Evolutionary conservation across 768 basidiomycete species (phyloP).

Genomic region (Symmetrospora coprosmae): DNA sequence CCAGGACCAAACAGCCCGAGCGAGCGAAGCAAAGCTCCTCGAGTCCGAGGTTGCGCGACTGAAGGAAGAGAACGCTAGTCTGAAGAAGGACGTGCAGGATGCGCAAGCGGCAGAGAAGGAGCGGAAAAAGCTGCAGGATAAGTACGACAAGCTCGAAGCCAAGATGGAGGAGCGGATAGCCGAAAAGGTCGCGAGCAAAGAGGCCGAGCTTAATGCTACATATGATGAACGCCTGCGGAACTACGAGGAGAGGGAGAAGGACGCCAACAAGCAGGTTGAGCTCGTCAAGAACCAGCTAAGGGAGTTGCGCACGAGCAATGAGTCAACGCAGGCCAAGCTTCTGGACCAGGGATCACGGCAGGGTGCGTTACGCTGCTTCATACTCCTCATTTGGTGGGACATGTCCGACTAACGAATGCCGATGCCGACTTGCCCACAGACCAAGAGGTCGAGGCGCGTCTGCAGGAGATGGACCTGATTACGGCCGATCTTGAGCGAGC

Average conservation of each 20-base stretch:
- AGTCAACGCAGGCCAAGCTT: constrained; percentile 80
- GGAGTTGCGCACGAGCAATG: constrained; percentile 78
- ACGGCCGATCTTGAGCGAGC: constrained; percentile 85
- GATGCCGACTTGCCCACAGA: constrained; percentile 42
- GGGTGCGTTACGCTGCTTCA: constrained; percentile 50
- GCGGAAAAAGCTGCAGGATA: constrained; percentile 28
- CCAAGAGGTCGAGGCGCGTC: constrained; percentile 75
- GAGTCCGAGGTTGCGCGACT: constrained; percentile 59
- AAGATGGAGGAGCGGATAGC: constrained; percentile 79
- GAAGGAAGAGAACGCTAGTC: constrained; percentile 65
- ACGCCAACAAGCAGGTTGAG: constrained; percentile 79
- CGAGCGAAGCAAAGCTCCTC: constrained; percentile 61
- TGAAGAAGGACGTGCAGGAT: constrained; percentile 50
- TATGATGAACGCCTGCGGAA: constrained; percentile 93
- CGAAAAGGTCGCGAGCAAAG: constrained; percentile 78
- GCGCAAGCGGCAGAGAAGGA: constrained; percentile 30
- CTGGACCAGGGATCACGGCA: constrained; percentile 81
- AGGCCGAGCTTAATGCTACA: constrained; percentile 89
- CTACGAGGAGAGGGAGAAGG: constrained; percentile 95
- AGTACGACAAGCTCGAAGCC: constrained; percentile 30
- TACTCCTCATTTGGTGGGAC: not conserved
- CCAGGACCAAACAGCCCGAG: constrained; percentile 86
- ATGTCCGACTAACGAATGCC: not conserved
- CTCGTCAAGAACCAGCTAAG: constrained; percentile 74
- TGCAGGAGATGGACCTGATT: constrained; percentile 88